phyloP scores from a whole-genome alignment of 371 early-diverging fungal genomes.

The Mucor irregularis region DNA sequence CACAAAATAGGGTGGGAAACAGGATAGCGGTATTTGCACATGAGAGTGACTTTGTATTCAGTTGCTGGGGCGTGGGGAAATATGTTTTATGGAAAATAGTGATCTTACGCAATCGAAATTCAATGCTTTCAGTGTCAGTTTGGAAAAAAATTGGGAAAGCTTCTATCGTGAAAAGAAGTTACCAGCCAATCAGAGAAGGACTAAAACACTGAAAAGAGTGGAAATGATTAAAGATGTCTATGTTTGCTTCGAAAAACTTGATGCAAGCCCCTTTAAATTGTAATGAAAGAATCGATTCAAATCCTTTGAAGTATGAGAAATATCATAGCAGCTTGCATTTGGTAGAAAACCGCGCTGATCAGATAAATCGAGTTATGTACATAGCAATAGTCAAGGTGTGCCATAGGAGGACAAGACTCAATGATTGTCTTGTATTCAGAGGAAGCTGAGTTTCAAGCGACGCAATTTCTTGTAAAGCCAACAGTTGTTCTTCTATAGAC shows the following conservation, averaged over 20 bases:
- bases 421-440: slow-evolving; percentile 14
- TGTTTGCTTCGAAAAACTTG: slow-evolving; percentile 19
- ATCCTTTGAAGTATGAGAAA: slow-evolving; percentile 17
- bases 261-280: slow-evolving; percentile 16
- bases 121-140: no score
- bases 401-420: slow-evolving; percentile 16
- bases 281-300: slow-evolving; percentile 21
- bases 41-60: no score
- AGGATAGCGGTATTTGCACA: no score
- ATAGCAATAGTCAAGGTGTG: slow-evolving; percentile 3
- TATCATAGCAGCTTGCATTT: slow-evolving; percentile 16
- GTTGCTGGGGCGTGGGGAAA: no score
- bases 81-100: no score
- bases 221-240: slow-evolving; percentile 18
- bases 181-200: no score
- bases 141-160: no score
- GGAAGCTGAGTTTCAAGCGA: background rate
- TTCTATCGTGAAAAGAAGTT: no score
- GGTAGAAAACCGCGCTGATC: slow-evolving; percentile 4
- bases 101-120: no score
- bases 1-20: no score
- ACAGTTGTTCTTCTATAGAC: slow-evolving; percentile 3
- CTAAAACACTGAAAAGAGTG: slow-evolving; percentile 6
- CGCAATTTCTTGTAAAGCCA: background rate
- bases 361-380: no score